A percentile compares a stretch with the other conserved stretches of the same genome.
These are phyloP conservation scores for Ogataea thermomethanolica DNA, from an alignment of 805 yeast genomes.

Conservation along the genomic window DNA sequence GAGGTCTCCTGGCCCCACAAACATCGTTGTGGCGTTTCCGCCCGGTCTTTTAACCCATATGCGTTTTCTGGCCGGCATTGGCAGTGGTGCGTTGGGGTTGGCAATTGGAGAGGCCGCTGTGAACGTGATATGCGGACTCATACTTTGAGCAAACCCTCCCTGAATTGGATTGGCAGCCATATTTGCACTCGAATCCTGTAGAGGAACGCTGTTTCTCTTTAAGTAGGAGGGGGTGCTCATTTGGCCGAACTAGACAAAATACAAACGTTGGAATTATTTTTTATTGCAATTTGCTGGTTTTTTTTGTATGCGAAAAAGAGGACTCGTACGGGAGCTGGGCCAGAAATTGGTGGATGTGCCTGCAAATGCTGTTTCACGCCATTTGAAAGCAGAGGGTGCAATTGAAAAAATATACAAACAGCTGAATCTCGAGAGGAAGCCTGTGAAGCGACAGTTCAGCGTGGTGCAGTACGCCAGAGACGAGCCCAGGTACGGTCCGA, in stretches of 20 bases:
- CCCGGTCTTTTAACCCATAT: slow-evolving; percentile 53
- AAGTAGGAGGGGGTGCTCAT: slow-evolving; percentile 8
- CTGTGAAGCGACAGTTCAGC: too few species aligned
- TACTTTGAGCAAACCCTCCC: slow-evolving; percentile 4
- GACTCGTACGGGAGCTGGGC: background rate
- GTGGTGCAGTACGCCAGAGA: background rate
- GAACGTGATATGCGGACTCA: slow-evolving; percentile 16
- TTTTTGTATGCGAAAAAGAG: background rate
- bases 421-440: background rate
- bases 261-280: background rate
- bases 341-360: background rate
- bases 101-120: slow-evolving; percentile 17
- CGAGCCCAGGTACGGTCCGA: background rate
- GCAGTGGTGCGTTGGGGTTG: slow-evolving; percentile 13
- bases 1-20: slow-evolving; percentile 57
- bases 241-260: background rate
- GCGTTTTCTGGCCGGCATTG: slow-evolving; percentile 33
- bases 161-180: background rate
- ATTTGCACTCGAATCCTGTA: slow-evolving; percentile 1
- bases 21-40: slow-evolving; percentile 67
- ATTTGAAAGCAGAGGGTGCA: too few species aligned
- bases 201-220: slow-evolving; percentile 1
- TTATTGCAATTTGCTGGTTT: background rate
- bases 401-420: background rate
- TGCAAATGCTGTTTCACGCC: too few species aligned